Percentiles rank a stretch among this genome's conserved stretches.
Conservation (phyloP, 2,329 filamentous ascomycete species). For the Colletotrichum euphorbiae region DNA sequence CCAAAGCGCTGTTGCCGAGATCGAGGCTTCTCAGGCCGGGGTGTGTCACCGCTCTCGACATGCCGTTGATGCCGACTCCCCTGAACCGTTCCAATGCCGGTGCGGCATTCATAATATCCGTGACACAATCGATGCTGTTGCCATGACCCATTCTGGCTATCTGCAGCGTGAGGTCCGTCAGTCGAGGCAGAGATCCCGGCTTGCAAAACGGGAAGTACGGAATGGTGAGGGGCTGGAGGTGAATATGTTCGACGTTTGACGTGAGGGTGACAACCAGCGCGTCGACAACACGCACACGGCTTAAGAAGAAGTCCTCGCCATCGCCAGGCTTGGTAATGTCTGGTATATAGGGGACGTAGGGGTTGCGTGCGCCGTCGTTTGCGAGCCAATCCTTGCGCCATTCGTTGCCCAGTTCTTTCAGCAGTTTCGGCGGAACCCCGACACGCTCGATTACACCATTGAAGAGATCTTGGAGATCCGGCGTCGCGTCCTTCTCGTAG, state of each 20-base stretch:
- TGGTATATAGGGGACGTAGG: not conserved
- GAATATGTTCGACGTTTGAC: constrained; percentile 10
- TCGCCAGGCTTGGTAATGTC: not conserved
- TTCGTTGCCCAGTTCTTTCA: not conserved
- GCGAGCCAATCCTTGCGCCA: constrained; percentile 8
- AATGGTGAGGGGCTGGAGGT: not conserved
- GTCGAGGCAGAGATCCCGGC: not conserved
- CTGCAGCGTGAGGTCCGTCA: constrained; percentile 19
- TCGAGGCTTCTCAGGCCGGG: constrained; percentile 2
- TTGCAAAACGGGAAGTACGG: constrained; percentile 12
- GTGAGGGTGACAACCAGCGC: constrained; percentile 2
- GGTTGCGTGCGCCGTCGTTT: not conserved
- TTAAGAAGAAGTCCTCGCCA: not conserved
- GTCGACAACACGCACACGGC: constrained; percentile 2
- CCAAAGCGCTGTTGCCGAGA: not conserved
- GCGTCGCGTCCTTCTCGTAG: not conserved
- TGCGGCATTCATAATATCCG: not conserved
- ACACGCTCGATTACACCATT: not conserved
- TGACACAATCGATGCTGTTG: not conserved
- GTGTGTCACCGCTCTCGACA: not conserved
- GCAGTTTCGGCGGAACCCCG: not conserved
- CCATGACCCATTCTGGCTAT: not conserved
- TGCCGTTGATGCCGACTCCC: constrained; percentile 1
- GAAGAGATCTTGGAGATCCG: not conserved
- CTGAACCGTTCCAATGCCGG: constrained; percentile 15